These are phyloP conservation scores for Pestalotiopsis sp. DNA, from an alignment of 2,329 filamentous ascomycete species.

Conservation along the genomic window DNA sequence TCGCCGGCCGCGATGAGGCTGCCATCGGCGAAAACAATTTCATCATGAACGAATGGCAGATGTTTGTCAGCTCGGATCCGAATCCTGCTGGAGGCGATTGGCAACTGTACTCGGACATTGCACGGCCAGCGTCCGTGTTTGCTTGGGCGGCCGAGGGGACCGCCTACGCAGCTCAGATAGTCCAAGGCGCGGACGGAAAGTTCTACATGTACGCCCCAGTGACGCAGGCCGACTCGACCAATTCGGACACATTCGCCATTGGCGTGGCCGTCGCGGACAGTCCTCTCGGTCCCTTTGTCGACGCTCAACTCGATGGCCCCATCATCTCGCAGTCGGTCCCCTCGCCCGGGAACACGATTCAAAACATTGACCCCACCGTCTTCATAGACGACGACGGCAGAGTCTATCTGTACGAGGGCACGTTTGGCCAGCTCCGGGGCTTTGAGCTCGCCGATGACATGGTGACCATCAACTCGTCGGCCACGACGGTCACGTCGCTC, in stretches of 20 bases:
- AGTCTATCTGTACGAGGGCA: slow-evolving; percentile 41
- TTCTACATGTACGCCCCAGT: slow-evolving; percentile 42
- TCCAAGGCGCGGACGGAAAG: slow-evolving; percentile 33
- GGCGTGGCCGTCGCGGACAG: slow-evolving; percentile 38
- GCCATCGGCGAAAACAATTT: slow-evolving; percentile 31
- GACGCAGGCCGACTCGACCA: slow-evolving; percentile 26
- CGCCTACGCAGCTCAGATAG: slow-evolving; percentile 39
- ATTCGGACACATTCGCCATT: slow-evolving; percentile 37
- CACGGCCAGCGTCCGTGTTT: slow-evolving; percentile 32
- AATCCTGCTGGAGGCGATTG: slow-evolving; percentile 34
- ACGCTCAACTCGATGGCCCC: slow-evolving; percentile 36
- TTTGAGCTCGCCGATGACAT: slow-evolving; percentile 38
- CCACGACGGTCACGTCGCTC: slow-evolving; percentile 24
- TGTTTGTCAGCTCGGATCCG: slow-evolving; percentile 32
- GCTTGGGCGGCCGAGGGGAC: slow-evolving; percentile 35
- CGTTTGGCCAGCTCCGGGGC: slow-evolving; percentile 36
- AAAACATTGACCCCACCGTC: slow-evolving; percentile 43
- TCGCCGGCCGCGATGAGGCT: slow-evolving; percentile 37
- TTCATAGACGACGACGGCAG: slow-evolving; percentile 37
- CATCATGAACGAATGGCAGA: slow-evolving; percentile 39
- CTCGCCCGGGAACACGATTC: slow-evolving; percentile 33
- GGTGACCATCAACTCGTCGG: slow-evolving; percentile 32
- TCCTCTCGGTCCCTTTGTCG: slow-evolving; percentile 36
- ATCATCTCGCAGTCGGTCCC: slow-evolving; percentile 38
- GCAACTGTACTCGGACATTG: slow-evolving; percentile 34